Conservation (phyloP, 805 yeast species). For the Priceomyces melissophilus region DNA sequence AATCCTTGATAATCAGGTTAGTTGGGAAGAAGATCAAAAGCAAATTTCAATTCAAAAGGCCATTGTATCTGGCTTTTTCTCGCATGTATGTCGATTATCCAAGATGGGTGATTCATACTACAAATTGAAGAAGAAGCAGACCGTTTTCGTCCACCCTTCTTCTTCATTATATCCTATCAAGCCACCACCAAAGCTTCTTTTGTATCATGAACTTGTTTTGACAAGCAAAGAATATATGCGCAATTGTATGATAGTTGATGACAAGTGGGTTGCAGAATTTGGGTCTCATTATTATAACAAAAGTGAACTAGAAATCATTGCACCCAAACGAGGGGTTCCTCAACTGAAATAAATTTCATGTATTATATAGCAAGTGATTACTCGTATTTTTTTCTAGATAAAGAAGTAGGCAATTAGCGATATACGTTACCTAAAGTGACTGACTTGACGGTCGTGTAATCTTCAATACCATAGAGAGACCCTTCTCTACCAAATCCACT, state of each 20-base stretch:
- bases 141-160: conserved; percentile 84
- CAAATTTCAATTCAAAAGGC: conserved; percentile 46
- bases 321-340: conserved; percentile 2
- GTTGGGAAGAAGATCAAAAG: conserved; percentile 13
- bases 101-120: conserved; percentile 67
- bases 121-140: conserved; percentile 61
- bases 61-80: conserved; percentile 65
- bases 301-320: conserved; percentile 20
- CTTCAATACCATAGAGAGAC: conserved; percentile 71
- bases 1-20: conserved; percentile 17
- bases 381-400: neutral
- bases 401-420: conserved; percentile 6
- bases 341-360: neutral
- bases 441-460: conserved; percentile 58
- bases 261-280: conserved; percentile 66
- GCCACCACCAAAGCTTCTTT: conserved; percentile 70
- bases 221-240: conserved; percentile 90
- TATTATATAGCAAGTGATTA: neutral
- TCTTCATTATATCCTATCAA: conserved; percentile 60
- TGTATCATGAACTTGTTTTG: conserved; percentile 79
- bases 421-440: conserved; percentile 47
- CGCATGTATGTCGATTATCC: conserved; percentile 59
- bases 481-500: conserved; percentile 84
- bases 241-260: conserved; percentile 69
- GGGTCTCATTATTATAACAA: conserved; percentile 60